Base-by-base conservation (phyloP, 768 basidiomycete genomes). In the Collybia nuda region DNA sequence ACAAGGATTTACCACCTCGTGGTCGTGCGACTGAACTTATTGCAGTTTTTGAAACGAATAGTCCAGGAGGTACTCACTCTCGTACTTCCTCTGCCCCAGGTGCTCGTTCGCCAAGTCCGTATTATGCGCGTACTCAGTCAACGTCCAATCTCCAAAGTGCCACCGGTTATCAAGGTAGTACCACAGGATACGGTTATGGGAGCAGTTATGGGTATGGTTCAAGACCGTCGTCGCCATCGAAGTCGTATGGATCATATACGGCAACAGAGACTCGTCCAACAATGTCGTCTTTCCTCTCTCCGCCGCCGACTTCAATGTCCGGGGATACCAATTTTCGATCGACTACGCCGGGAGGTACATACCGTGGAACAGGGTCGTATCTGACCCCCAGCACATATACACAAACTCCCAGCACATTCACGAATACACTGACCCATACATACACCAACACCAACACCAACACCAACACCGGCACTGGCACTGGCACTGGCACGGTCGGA, bases 11-110 rank as follows among this genome's bases (percentile, higher is more conserved):
- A 37, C 76, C 74, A 42, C 80, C 77, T 40, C 80, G 81, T 1
- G 73, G 84, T 29, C 80, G 86, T 14, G 76, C 87, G 0, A 85
- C 76, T 12, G 84, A 88, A 48, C 77, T 92, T 43, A 86, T 88
- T 35, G 88, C 89, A 0, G 81, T 85, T 23, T 92, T 90, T 52
- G 90, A 73, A 50, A 71, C 78, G 6, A 70, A 65, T 15, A 67
- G 68, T 24, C 73, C 73, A 18, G 68, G 72, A 14, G 67, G 62
- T 19, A 64, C 73, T n/a, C 85, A 86, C 57, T 65, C 76, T 6
- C 76, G 87, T 26, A 70, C 77, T 0, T 62, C 79, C 0, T 88
- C 88, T 3, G 68, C 75, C 35, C 81, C 80, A 1, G 73, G 70
- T 2, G 69, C 68, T 37, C 64, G 67, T 35, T 61, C 72, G 4